Percentiles rank a stretch among this genome's conserved stretches.
These are phyloP conservation scores for Antrodiella citrinella DNA, from an alignment of 768 basidiomycete species.

Conservation along the genomic window DNA sequence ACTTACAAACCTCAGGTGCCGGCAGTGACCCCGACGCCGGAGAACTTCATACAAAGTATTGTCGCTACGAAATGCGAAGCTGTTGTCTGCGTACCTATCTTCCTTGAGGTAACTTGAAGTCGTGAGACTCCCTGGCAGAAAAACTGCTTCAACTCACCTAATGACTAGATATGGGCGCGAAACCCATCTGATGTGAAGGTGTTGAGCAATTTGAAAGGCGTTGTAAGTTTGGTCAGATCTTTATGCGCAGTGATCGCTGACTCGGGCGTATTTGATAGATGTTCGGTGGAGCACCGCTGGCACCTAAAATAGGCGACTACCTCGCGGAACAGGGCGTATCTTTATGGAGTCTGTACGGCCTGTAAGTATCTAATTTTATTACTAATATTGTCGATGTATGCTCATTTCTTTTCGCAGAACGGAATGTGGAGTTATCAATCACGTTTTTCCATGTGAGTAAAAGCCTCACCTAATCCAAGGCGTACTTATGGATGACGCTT, in stretches of 20 bases:
- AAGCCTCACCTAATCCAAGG: too few species aligned
- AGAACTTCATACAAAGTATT: conserved; percentile 14
- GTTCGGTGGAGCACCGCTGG: conserved; percentile 13
- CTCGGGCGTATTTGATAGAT: conserved; percentile 10
- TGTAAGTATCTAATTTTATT: conserved; percentile 7
- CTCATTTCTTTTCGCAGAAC: not conserved
- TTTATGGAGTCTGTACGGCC: conserved; percentile 8
- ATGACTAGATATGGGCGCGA: conserved; percentile 24
- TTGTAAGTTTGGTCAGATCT: conserved; percentile 10
- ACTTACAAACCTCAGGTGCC: conserved; percentile 19
- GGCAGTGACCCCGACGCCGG: conserved; percentile 19
- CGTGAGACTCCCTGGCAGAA: too few species aligned
- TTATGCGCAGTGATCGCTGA: too few species aligned
- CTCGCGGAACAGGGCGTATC: conserved; percentile 7
- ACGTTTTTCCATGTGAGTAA: not conserved
- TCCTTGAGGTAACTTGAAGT: conserved; percentile 28
- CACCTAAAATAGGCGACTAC: conserved; percentile 8
- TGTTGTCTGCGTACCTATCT: conserved; percentile 22
- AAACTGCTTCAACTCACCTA: too few species aligned
- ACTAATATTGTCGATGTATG: too few species aligned
- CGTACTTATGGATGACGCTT: too few species aligned
- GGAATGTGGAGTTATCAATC: not conserved
- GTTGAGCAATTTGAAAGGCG: conserved; percentile 6
- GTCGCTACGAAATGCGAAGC: conserved; percentile 17
- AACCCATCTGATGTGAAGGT: conserved; percentile 14